These are phyloP conservation scores for Mrakia gelida DNA, from an alignment of 768 basidiomycete genomes.

Conservation along the genomic window DNA sequence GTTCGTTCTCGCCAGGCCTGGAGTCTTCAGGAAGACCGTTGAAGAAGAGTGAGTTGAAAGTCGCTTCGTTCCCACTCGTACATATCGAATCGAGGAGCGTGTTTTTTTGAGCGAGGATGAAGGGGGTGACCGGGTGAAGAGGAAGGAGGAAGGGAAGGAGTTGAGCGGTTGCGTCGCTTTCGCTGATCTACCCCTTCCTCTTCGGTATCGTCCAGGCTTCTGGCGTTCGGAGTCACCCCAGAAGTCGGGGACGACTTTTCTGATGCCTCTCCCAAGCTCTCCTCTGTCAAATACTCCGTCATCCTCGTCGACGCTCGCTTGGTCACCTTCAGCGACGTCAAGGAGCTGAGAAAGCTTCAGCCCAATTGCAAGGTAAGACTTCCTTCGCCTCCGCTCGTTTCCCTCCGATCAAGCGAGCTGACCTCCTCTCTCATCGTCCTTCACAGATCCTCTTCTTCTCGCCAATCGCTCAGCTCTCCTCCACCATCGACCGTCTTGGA, in stretches of 20 bases:
- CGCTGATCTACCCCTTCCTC: background rate
- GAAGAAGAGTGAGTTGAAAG: background rate
- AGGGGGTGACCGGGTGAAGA: too few species aligned
- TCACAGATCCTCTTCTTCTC: conserved; percentile 13
- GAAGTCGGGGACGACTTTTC: background rate
- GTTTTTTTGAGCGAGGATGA: too few species aligned
- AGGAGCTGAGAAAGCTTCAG: background rate
- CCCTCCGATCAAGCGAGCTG: background rate
- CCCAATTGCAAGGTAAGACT: background rate
- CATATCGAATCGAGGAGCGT: too few species aligned
- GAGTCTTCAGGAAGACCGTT: background rate
- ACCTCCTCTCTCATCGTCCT: background rate
- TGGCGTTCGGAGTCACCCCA: background rate
- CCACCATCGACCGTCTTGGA: background rate
- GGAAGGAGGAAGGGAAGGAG: too few species aligned
- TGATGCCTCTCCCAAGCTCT: background rate
- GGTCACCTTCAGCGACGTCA: background rate
- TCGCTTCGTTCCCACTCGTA: too few species aligned
- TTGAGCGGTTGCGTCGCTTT: background rate
- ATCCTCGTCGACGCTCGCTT: background rate
- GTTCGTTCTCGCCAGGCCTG: background rate
- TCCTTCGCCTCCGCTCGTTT: too few species aligned
- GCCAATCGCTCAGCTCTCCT: background rate
- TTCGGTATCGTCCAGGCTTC: background rate
- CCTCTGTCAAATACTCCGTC: background rate